phyloP scores from a whole-genome alignment of 306 rosid genomes.

The Lathyrus oleraceus region DNA sequence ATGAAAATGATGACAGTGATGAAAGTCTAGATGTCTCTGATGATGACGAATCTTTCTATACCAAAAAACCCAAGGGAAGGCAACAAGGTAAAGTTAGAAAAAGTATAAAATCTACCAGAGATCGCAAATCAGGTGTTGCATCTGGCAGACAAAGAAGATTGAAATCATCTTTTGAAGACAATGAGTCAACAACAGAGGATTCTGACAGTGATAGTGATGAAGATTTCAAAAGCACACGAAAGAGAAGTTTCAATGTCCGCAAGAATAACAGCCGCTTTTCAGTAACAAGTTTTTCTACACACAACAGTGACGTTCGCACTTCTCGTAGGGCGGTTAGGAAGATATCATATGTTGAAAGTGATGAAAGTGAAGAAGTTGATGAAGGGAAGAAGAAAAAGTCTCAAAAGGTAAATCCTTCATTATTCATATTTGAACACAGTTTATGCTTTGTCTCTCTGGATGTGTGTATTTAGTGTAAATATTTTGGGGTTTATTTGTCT shows the following conservation, averaged over 20 bases:
- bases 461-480: slow-evolving; percentile 28
- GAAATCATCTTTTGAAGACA: slow-evolving; percentile 75
- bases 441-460: slow-evolving; percentile 15
- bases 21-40: slow-evolving; percentile 71
- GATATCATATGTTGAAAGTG: slow-evolving; percentile 99
- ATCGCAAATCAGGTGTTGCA: slow-evolving; percentile 55
- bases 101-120: slow-evolving; percentile 56
- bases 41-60: slow-evolving; percentile 74
- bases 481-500: slow-evolving; percentile 22
- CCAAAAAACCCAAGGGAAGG: slow-evolving; percentile 64
- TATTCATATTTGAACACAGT: slow-evolving; percentile 20
- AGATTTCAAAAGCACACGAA: slow-evolving; percentile 63
- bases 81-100: slow-evolving; percentile 58
- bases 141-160: slow-evolving; percentile 69
- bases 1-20: slow-evolving; percentile 69
- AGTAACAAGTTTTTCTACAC: slow-evolving; percentile 47
- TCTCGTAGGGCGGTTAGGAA: slow-evolving; percentile 87
- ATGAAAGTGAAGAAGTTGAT: slow-evolving; percentile 88
- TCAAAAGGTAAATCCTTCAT: slow-evolving; percentile 66
- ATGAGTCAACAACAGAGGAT: slow-evolving; percentile 76
- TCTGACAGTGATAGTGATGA: slow-evolving; percentile 73
- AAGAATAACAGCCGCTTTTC: slow-evolving; percentile 61
- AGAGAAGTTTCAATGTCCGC: slow-evolving; percentile 56
- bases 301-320: slow-evolving; percentile 77
- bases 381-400: slow-evolving; percentile 90